A percentile compares a stretch with the other conserved stretches of the same genome.
These are phyloP conservation scores for Leccinum obscurum DNA, from an alignment of 768 basidiomycete genomes.

Conservation along the genomic window DNA sequence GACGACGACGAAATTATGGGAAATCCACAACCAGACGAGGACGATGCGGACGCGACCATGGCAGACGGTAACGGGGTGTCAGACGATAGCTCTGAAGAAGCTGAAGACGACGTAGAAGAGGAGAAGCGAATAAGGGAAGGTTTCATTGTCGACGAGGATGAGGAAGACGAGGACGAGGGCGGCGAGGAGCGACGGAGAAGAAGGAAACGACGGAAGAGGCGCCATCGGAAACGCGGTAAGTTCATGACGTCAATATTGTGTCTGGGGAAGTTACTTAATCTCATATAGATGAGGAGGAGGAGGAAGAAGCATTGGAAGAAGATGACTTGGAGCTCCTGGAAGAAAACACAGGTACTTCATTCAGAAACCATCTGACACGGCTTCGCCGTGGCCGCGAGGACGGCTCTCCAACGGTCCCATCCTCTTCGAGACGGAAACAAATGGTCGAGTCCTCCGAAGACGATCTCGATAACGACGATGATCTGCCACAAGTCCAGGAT, in stretches of 20 bases:
- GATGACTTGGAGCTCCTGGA: slow-evolving; percentile 80
- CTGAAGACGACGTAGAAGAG: slow-evolving; percentile 90
- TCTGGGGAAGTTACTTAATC: slow-evolving; percentile 10
- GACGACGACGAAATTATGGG: slow-evolving; percentile 66
- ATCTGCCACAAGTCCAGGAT: slow-evolving; percentile 52
- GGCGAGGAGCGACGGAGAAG: slow-evolving; percentile 56
- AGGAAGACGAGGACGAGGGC: slow-evolving; percentile 79
- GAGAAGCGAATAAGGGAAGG: slow-evolving; percentile 76
- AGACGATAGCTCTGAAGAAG: slow-evolving; percentile 88
- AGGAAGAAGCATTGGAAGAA: slow-evolving; percentile 79
- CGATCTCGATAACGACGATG: slow-evolving; percentile 59
- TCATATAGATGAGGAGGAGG: slow-evolving; percentile 41
- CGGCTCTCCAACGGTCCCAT: slow-evolving; percentile 63
- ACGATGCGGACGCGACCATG: slow-evolving; percentile 53
- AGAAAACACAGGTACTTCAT: slow-evolving; percentile 83
- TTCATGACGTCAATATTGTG: slow-evolving; percentile 7
- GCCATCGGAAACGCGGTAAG: slow-evolving; percentile 56
- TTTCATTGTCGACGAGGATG: slow-evolving; percentile 92
- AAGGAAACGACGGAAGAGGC: slow-evolving; percentile 66
- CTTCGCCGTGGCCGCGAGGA: slow-evolving; percentile 74
- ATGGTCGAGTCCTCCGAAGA: slow-evolving; percentile 77
- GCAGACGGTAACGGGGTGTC: slow-evolving; percentile 47
- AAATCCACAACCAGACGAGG: slow-evolving; percentile 48
- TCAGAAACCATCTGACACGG: slow-evolving; percentile 72
- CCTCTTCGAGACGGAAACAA: slow-evolving; percentile 57